Base-by-base conservation (phyloP, 371 early-diverging fungal genomes). In the Funneliformis caledonium region DNA sequence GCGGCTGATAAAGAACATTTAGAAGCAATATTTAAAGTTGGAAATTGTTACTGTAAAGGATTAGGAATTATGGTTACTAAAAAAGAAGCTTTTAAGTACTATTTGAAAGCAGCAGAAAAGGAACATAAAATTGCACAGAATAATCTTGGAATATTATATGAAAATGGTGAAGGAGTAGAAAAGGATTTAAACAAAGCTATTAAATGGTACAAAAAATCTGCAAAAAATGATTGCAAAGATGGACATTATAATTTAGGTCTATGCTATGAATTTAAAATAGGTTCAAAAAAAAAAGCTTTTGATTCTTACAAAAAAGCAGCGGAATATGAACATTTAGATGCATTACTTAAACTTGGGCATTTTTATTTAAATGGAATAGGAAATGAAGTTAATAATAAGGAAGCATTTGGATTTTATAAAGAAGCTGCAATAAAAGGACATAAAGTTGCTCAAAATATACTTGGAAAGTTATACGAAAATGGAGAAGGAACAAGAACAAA, bases 181-280 rank as follows among this genome's bases (percentile, higher is more conserved):
- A 85, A 84, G 77, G 86, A 93, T 82, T 85, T 88, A 52, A 81
- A 75, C 61, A 72, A 87, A 52, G 93, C 90, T 22, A 86, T 89
- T 31, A 84, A 85, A 78, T 95, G 93, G 93, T 95, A 93, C 84
- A 88, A 86, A 60, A 85, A 85, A 80, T 93, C 94, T 11, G 94
- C 93, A 4, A 73, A 87, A 10, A 93, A 93, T 78, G 93, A 92
- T 22, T 90, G 94, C 77, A 87, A 91, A 19, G 83, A 92, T 56
- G 93, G 94, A 45, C 91, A 93, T 81, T 91, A 93, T 84, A 93
- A 92, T 81, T 85, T 94, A 26, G 95, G 94, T 2, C 90, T 92
- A 81, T 93, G 91, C 79, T 94, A 92, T 85, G 93, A 93, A 81
- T 52, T 14, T 52, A 52, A 16, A 0, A 82, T 84, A 43, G 84